Conservation (phyloP, 495 filamentous ascomycete species). For the Talaromyces proteolyticus region DNA sequence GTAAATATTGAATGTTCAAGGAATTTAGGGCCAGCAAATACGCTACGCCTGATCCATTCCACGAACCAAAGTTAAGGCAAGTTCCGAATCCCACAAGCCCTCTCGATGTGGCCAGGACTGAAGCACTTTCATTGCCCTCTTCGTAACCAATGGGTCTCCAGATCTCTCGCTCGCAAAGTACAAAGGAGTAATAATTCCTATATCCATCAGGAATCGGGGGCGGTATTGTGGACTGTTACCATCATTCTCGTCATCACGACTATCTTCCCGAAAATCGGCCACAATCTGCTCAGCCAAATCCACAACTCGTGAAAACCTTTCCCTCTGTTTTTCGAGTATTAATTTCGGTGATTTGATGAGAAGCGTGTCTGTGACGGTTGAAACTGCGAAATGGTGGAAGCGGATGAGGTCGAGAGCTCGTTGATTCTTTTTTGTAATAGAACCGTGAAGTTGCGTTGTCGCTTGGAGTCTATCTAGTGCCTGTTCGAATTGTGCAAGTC, state of each 20-base stretch:
- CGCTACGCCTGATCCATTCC: too few relatives aligned
- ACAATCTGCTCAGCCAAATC: neutral
- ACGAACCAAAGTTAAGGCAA: too few relatives aligned
- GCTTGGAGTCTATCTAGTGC: neutral
- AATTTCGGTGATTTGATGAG: neutral
- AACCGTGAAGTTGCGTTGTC: neutral
- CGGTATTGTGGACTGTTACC: too few relatives aligned
- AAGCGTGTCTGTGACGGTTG: neutral
- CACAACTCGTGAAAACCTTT: neutral
- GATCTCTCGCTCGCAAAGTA: neutral
- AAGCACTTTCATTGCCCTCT: neutral
- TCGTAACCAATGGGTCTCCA: neutral
- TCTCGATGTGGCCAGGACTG: neutral
- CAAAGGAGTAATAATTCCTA: neutral
- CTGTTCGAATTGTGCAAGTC: neutral
- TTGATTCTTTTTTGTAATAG: neutral
- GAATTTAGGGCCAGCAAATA: too few relatives aligned
- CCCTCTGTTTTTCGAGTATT: neutral
- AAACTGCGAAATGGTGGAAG: neutral
- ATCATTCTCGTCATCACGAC: slow-evolving; percentile 56
- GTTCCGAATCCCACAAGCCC: too few relatives aligned
- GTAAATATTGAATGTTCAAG: too few relatives aligned
- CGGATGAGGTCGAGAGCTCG: neutral
- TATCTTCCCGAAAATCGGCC: neutral
- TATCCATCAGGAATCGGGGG: neutral